Conservation (phyloP, 1,284 basidiomycete species). For the Ceraceosorus guamensis region DNA sequence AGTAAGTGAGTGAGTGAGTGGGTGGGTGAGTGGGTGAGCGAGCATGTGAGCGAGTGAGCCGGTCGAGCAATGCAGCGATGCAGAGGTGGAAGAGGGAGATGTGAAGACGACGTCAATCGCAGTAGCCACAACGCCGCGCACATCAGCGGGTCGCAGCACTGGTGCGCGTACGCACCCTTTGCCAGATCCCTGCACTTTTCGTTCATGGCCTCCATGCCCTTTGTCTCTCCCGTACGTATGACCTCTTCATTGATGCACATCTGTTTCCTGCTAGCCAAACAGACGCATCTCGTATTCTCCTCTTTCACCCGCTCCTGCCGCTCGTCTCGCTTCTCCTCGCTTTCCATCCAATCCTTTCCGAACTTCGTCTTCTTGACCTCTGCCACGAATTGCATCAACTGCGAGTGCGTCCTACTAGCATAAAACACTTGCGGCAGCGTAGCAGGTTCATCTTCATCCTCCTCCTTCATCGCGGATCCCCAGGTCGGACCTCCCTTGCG, state of each 20-base stretch:
- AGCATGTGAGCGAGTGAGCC: too few relatives aligned
- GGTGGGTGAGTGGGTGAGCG: too few relatives aligned
- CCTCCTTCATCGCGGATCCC: conserved; percentile 19
- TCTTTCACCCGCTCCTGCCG: neutral
- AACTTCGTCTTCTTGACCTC: conserved; percentile 70
- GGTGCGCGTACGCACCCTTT: too few relatives aligned
- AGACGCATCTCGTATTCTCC: conserved; percentile 23
- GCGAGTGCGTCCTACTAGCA: conserved; percentile 89
- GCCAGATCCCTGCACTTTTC: conserved; percentile 84
- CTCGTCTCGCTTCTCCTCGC: conserved; percentile 4
- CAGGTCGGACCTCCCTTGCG: conserved; percentile 1
- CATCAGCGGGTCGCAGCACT: too few relatives aligned
- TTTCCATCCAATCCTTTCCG: conserved; percentile 32
- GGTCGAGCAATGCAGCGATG: too few relatives aligned
- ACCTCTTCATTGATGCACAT: conserved; percentile 85
- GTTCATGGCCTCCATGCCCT: conserved; percentile 67
- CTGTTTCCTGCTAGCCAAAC: conserved; percentile 80
- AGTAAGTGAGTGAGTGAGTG: too few relatives aligned
- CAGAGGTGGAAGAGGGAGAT: too few relatives aligned
- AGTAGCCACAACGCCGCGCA: neutral
- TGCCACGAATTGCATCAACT: conserved; percentile 79
- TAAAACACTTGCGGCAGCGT: conserved; percentile 62
- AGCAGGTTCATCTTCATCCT: conserved; percentile 44
- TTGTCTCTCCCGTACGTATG: conserved; percentile 51
- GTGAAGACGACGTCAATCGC: too few relatives aligned